These are phyloP conservation scores for Knoxia roxburghii DNA, from an alignment of 257 asterid species.

Conservation along the genomic window DNA sequence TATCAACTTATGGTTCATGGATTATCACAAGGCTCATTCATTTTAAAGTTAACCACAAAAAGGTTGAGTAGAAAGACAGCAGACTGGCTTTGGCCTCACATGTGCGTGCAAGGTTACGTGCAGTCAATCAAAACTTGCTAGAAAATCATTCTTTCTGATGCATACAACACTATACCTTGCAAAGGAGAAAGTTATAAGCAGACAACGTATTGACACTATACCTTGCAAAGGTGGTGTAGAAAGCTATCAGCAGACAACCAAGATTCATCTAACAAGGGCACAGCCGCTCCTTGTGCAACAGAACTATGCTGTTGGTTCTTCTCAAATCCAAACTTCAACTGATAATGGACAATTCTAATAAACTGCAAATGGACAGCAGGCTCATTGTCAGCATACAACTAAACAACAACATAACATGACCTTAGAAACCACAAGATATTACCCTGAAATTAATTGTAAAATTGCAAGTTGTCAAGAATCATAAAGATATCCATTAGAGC, in stretches of 20 bases:
- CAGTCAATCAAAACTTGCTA: neutral
- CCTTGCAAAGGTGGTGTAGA: constrained; percentile 85
- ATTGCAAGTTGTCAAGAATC: neutral
- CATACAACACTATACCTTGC: constrained; percentile 57
- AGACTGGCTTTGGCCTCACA: neutral
- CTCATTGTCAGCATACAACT: constrained; percentile 14
- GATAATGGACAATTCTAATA: constrained; percentile 61
- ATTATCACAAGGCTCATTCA: neutral
- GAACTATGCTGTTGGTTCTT: constrained; percentile 42
- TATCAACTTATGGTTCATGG: neutral
- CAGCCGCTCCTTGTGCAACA: constrained; percentile 38
- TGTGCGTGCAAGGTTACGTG: neutral
- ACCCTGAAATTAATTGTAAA: neutral
- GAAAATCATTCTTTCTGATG: neutral
- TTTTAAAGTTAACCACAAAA: neutral
- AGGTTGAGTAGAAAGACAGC: neutral
- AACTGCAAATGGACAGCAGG: constrained; percentile 46
- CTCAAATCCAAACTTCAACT: constrained; percentile 69
- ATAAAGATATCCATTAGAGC: neutral
- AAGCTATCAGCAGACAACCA: constrained; percentile 87
- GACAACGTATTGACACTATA: constrained; percentile 46
- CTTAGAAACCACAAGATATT: neutral
- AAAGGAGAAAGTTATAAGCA: constrained; percentile 80
- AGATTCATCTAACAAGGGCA: constrained; percentile 69
- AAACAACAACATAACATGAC: neutral